A percentile compares a stretch with the other conserved stretches of the same genome.
phyloP scores from a whole-genome alignment of 805 yeast species.

The Saturnispora bothae region DNA sequence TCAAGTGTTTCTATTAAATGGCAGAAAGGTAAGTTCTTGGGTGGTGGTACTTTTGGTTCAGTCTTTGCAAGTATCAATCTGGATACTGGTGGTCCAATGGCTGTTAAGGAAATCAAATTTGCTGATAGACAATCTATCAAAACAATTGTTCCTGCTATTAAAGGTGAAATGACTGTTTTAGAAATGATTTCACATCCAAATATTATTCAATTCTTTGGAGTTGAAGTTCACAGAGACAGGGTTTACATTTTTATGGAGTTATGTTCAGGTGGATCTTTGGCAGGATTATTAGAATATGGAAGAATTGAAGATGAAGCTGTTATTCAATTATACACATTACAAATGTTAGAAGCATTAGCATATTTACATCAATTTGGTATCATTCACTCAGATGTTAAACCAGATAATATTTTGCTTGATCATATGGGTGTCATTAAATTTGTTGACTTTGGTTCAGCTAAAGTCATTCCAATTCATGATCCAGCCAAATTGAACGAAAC shows the following conservation, averaged over 20 bases:
- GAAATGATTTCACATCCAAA: constrained; percentile 95
- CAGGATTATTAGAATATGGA: constrained; percentile 79
- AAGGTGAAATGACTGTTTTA: constrained; percentile 92
- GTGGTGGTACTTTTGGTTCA: constrained; percentile 93
- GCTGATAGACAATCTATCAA: constrained; percentile 81
- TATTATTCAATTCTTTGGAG: constrained; percentile 92
- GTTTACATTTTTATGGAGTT: constrained; percentile 96
- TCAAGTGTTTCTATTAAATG: constrained; percentile 88
- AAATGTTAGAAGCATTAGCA: constrained; percentile 90
- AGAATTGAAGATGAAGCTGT: constrained; percentile 92
- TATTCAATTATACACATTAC: constrained; percentile 79
- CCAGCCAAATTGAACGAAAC: constrained; percentile 6
- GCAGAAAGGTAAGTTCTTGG: constrained; percentile 92
- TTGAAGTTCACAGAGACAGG: constrained; percentile 91
- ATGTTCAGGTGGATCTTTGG: constrained; percentile 92
- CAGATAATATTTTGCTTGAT: constrained; percentile 83
- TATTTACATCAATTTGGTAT: constrained; percentile 90
- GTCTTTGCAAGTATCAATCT: constrained; percentile 87
- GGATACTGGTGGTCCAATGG: constrained; percentile 93
- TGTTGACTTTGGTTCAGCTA: constrained; percentile 97
- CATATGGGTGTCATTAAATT: constrained; percentile 88
- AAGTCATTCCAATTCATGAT: constrained; percentile 53
- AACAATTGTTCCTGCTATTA: constrained; percentile 76
- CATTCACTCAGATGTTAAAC: constrained; percentile 95
- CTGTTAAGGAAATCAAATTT: constrained; percentile 89